Conservation (phyloP, 2,329 filamentous ascomycete species). For the Neonectria sp. region DNA sequence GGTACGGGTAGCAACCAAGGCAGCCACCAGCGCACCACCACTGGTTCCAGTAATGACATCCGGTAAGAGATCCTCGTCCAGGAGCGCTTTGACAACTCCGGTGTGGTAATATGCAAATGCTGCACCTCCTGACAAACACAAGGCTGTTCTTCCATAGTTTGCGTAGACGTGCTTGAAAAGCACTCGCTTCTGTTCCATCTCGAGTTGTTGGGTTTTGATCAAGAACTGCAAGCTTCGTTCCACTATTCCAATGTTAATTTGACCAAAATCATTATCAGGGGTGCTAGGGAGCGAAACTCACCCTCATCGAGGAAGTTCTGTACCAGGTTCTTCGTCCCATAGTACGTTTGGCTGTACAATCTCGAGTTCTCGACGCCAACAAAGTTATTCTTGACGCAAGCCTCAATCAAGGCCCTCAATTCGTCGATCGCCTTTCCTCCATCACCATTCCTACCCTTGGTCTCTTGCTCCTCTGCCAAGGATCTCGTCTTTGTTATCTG, state of each 20-base stretch:
- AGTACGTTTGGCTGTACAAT: slow-evolving; percentile 98
- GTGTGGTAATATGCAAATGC: slow-evolving; percentile 98
- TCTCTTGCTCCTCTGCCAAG: slow-evolving; percentile 68
- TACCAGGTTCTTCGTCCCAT: slow-evolving; percentile 94
- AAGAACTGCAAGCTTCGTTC: slow-evolving; percentile 78
- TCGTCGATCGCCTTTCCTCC: slow-evolving; percentile 76
- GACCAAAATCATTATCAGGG: neutral
- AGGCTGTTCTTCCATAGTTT: slow-evolving; percentile 92
- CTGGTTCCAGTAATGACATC: slow-evolving; percentile 98
- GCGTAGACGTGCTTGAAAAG: slow-evolving; percentile 91
- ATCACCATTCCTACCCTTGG: slow-evolving; percentile 55
- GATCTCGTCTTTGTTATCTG: slow-evolving; percentile 79
- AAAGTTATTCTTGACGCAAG: slow-evolving; percentile 98
- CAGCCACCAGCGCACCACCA: slow-evolving; percentile 91
- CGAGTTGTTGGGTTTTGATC: slow-evolving; percentile 76
- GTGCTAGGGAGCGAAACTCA: slow-evolving; percentile 53
- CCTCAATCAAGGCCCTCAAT: slow-evolving; percentile 83
- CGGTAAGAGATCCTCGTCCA: slow-evolving; percentile 88
- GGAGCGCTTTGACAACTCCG: slow-evolving; percentile 88
- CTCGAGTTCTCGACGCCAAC: slow-evolving; percentile 93
- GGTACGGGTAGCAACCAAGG: slow-evolving; percentile 88
- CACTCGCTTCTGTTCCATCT: slow-evolving; percentile 80
- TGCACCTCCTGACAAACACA: slow-evolving; percentile 94
- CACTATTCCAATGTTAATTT: slow-evolving; percentile 60
- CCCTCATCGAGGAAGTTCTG: slow-evolving; percentile 92